Evolutionary conservation across 2,329 filamentous ascomycete genomes (phyloP).

Genomic region (Ascochyta koolunga): DNA sequence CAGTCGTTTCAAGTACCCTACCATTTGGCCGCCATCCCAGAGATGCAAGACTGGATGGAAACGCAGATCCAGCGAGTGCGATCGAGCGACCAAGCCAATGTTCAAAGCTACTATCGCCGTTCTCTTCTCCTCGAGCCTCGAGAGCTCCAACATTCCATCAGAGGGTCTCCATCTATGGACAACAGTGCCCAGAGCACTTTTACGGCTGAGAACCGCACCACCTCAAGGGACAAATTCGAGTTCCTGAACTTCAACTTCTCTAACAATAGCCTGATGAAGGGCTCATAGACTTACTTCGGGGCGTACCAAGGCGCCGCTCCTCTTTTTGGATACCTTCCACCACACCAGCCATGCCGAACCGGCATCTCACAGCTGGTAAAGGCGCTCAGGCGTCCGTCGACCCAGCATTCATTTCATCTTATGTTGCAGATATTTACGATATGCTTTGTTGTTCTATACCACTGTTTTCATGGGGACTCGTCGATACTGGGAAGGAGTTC

Average conservation of each 20-base stretch:
- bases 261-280: constrained; percentile 36
- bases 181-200: constrained; percentile 33
- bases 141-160: constrained; percentile 51
- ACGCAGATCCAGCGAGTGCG: constrained; percentile 79
- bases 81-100: constrained; percentile 64
- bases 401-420: constrained; percentile 3
- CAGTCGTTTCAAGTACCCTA: constrained; percentile 97
- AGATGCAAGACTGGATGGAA: constrained; percentile 93
- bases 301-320: constrained; percentile 29
- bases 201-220: constrained; percentile 37
- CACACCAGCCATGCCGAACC: neutral
- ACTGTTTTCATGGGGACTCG: constrained; percentile 21
- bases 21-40: constrained; percentile 77
- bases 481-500: constrained; percentile 18
- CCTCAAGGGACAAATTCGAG: constrained; percentile 46
- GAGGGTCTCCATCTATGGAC: constrained; percentile 35
- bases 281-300: constrained; percentile 34
- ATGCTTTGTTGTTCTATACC: constrained; percentile 45
- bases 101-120: constrained; percentile 77
- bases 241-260: constrained; percentile 48
- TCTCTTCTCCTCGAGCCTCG: constrained; percentile 83
- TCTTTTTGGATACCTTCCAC: constrained; percentile 19
- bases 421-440: constrained; percentile 40
- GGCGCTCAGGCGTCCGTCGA: constrained; percentile 21
- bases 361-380: constrained; percentile 15